Evolutionary conservation across 2,329 filamentous ascomycete genomes (phyloP), one percentile per base, ranked within the genome.

Genomic region (Endothia cerciana): DNA sequence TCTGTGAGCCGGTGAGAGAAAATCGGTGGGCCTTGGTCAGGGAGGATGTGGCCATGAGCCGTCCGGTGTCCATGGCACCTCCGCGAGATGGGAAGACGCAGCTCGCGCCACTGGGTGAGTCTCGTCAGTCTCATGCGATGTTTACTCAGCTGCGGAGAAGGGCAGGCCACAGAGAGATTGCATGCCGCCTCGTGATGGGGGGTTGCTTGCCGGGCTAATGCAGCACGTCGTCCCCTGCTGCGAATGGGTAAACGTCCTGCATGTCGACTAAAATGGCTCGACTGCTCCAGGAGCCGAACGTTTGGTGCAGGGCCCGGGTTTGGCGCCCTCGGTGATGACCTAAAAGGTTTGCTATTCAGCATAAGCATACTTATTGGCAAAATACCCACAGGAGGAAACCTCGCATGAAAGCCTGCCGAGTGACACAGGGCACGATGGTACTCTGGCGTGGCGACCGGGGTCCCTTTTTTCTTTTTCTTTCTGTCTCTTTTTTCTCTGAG

Each of bases 161-260:
- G 40, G 57, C 41, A 33, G 30, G 58, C 22, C 41, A 7, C 19
- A 38, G 11, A 36, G 49, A 47, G 38, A 60, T 33, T 60, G 43
- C 41, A 33, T 60, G 41, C 57, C 41, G 43, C 40, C 40, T 45
- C 58, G 58, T 60, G 58, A 47, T 60, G 30, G 41, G 13, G 17
- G n/a, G 17, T 19, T 13, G 28, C 19, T 11, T 19, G 19, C 5
- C 25, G 19, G 58, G 58, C 58, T 60, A 60, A 33, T 60, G 58
- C 58, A 60, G 41, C 28, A 22, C 30, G 41, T 33, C 22, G 47
- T 30, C 13, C 41, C n/a, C 30, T 28, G 33, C 40, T 28, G 36
- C 33, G 33, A 40, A 25, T 40, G 41, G 43, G n/a, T n/a, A n/a
- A 17, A 11, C 11, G 30, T n/a, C 36, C 19, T 40, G 43, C 43